These are phyloP conservation scores for Pezicula radicicola DNA, from an alignment of 2,329 filamentous ascomycete genomes.

Conservation along the genomic window DNA sequence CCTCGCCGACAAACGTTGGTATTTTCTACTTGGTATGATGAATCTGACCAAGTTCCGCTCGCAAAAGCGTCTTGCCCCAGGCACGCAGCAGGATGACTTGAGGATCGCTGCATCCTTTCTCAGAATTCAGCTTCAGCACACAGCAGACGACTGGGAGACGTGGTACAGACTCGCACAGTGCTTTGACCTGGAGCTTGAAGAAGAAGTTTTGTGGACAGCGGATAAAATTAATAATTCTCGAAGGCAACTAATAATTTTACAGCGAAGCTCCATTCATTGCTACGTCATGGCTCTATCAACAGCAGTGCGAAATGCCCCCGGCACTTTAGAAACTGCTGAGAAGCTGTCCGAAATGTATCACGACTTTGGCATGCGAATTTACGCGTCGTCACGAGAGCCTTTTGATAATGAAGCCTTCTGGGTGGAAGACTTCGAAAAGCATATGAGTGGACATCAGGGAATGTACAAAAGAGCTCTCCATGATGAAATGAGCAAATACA, in stretches of 20 bases:
- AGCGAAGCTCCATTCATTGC: constrained; percentile 34
- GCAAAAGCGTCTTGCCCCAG: constrained; percentile 30
- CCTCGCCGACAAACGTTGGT: constrained; percentile 83
- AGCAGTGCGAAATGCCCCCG: constrained; percentile 53
- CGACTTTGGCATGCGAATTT: constrained; percentile 67
- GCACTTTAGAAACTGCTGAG: constrained; percentile 46
- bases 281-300: constrained; percentile 65
- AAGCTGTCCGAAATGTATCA: constrained; percentile 64
- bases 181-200: constrained; percentile 36
- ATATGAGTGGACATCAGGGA: constrained; percentile 50
- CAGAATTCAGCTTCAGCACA: constrained; percentile 32
- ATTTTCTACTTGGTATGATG: constrained; percentile 85
- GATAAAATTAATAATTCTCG: constrained; percentile 36
- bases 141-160: constrained; percentile 35
- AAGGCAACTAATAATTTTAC: constrained; percentile 28
- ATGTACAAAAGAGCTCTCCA: constrained; percentile 59
- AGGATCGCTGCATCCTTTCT: constrained; percentile 32
- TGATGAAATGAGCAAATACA: constrained; percentile 52
- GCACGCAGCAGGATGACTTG: constrained; percentile 34
- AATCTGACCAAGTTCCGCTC: constrained; percentile 74
- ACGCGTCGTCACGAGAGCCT: constrained; percentile 65
- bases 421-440: constrained; percentile 58
- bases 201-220: constrained; percentile 36
- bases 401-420: constrained; percentile 66
- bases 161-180: constrained; percentile 38